These are phyloP conservation scores for thale cress (Arabidopsis thaliana) DNA, from an alignment of 345 rosid genomes.

Conservation along the genomic window DNA sequence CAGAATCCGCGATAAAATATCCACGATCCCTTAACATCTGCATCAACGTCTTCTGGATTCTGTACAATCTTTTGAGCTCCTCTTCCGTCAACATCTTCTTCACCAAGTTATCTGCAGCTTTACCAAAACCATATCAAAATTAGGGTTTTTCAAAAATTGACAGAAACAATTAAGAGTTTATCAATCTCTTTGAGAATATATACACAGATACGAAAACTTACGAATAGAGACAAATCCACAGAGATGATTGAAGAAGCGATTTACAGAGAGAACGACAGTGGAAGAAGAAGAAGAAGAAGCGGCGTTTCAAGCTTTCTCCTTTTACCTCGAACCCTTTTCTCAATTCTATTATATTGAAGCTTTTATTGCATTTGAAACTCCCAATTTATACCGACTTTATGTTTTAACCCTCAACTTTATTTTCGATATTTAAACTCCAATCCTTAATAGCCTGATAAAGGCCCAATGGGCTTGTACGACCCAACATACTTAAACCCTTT, in stretches of 20 bases:
- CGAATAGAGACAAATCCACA: constrained; percentile 7
- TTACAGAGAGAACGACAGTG: not conserved
- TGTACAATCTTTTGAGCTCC: constrained; percentile 64
- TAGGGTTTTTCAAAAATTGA: constrained; percentile 23
- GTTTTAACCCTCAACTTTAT: constrained; percentile 7
- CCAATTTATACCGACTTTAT: not conserved
- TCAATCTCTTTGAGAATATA: not conserved
- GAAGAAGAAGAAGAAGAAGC: constrained; percentile 16
- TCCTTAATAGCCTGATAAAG: not conserved
- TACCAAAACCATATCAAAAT: not conserved
- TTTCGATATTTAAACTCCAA: not conserved
- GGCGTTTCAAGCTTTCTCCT: constrained; percentile 14
- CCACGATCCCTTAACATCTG: constrained; percentile 83
- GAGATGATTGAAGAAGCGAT: not conserved
- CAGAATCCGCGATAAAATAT: constrained; percentile 70
- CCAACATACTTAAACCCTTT: not conserved
- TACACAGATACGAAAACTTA: constrained; percentile 14
- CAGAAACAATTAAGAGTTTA: not conserved
- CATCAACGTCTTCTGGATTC: constrained; percentile 76
- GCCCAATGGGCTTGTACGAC: not conserved
- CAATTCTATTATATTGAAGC: not conserved
- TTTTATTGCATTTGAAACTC: not conserved
- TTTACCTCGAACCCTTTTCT: constrained; percentile 16
- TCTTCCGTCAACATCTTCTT: constrained; percentile 69
- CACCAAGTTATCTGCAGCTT: constrained; percentile 11